Conservation (phyloP, 2,329 filamentous ascomycete species). For the Lomentospora prolificans region DNA sequence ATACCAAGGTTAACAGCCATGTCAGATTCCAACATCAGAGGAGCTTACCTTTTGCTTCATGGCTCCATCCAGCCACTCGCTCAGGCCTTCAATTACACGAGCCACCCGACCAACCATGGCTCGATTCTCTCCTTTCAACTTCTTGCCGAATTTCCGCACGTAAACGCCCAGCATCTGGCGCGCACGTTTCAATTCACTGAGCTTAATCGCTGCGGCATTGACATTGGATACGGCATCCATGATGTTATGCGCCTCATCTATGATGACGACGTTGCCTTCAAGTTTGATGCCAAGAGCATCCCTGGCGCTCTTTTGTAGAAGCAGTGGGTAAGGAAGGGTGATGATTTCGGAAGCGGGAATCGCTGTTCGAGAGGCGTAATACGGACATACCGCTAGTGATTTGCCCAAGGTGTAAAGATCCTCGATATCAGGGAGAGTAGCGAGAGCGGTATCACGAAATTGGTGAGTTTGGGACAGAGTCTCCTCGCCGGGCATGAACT, state of each 20-base stretch:
- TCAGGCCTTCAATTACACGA: conserved; percentile 70
- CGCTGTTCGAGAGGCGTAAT: conserved; percentile 84
- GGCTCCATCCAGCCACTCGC: conserved; percentile 53
- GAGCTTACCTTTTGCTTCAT: conserved; percentile 34
- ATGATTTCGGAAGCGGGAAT: conserved; percentile 82
- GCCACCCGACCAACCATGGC: conserved; percentile 85
- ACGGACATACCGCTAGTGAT: conserved; percentile 75
- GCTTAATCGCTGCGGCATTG: conserved; percentile 66
- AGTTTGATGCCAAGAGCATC: conserved; percentile 81
- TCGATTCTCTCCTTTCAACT: conserved; percentile 80
- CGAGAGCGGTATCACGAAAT: conserved; percentile 77
- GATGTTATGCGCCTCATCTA: conserved; percentile 95
- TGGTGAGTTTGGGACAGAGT: conserved; percentile 61
- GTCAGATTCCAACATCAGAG: not conserved
- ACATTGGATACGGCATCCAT: conserved; percentile 91
- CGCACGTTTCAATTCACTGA: conserved; percentile 63
- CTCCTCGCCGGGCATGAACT: conserved; percentile 69
- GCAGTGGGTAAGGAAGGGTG: conserved; percentile 81
- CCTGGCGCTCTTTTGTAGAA: conserved; percentile 77
- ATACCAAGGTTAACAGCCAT: not conserved
- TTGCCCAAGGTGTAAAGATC: conserved; percentile 73
- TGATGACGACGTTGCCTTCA: conserved; percentile 82
- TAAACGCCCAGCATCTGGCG: conserved; percentile 72
- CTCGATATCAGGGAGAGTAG: conserved; percentile 85
- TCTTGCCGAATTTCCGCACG: conserved; percentile 77